These are phyloP conservation scores for Platismatia glauca DNA, from an alignment of 495 filamentous ascomycete species.

Conservation along the genomic window DNA sequence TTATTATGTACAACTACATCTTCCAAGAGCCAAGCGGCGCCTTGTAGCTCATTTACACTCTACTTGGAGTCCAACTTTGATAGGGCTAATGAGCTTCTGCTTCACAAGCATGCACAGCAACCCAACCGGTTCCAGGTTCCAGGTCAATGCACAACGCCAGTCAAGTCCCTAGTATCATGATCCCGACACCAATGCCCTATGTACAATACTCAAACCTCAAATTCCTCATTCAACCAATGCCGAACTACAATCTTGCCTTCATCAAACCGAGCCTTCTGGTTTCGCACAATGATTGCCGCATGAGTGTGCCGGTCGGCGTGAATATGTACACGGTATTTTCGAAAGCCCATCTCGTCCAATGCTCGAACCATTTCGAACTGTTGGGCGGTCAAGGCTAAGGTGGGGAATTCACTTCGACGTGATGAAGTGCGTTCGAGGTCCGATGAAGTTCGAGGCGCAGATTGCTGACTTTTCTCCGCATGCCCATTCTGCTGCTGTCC, in stretches of 20 bases:
- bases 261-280: constrained; percentile 48
- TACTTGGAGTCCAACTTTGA: not conserved
- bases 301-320: constrained; percentile 72
- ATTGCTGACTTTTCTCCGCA: constrained; percentile 30
- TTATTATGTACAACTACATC: too few relatives aligned
- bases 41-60: too few relatives aligned
- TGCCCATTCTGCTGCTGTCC: not conserved
- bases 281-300: constrained; percentile 81
- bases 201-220: constrained; percentile 46
- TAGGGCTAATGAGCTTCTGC: not conserved
- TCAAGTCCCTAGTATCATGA: too few relatives aligned
- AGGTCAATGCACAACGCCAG: not conserved
- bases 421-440: constrained; percentile 14
- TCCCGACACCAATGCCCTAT: too few relatives aligned
- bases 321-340: constrained; percentile 80
- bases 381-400: constrained; percentile 62
- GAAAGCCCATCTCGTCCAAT: constrained; percentile 65
- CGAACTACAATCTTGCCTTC: constrained; percentile 72
- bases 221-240: constrained; percentile 74
- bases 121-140: too few relatives aligned
- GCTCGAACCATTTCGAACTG: constrained; percentile 78
- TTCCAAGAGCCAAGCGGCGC: too few relatives aligned
- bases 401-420: constrained; percentile 43
- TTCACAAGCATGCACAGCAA: not conserved
- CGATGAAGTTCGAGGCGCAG: constrained; percentile 18